Evolutionary conservation across 306 rosid species (phyloP), one percentile per base, ranked within the genome.

Genomic region (Lagenaria siceraria): DNA sequence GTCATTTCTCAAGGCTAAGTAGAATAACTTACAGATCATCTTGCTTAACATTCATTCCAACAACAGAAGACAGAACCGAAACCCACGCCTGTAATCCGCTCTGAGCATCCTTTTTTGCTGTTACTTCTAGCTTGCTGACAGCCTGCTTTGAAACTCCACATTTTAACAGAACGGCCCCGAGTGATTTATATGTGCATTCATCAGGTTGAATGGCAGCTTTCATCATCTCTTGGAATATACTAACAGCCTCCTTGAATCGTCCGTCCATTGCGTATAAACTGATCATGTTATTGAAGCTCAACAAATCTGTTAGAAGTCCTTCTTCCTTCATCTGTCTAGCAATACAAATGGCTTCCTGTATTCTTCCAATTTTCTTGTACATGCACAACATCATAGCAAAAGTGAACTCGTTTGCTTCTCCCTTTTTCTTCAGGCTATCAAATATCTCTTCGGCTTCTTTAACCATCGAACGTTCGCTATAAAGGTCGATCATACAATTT

Each of bases 401-500:
- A 3, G 98, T 87, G 78, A 90, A 92, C 87, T 92, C 94, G 17
- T 90, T 90, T 43, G 96, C 98, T 72, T 64, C 64, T 58, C 82
- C 83, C 59, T 86, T 85, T 61, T 58, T 73, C 85, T 86, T 87
- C 84, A 90, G 76, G 80, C 80, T 84, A 78, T 86, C 84, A 55
- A 92, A 90, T 77, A 92, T 86, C 82, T 85, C 85, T 71, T 81
- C 80, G 49, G 94, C 92, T 78, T 90, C 84, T 72, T 86, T 78
- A 60, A 86, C 91, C 98, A 89, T 87, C 27, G 87, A 85, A 43
- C 78, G 89, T 56, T 88, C 86, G 10, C 92, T 89, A 79, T 89
- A 92, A 74, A 92, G 94, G 79, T 90, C 94, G 80, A 90, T 88
- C 94, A 92, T 90, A 84, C 96, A 90, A 75, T 92, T 92, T 17